Evolutionary conservation across 805 yeast species (phyloP).

Genomic region (Nakazawaea siamensis): DNA sequence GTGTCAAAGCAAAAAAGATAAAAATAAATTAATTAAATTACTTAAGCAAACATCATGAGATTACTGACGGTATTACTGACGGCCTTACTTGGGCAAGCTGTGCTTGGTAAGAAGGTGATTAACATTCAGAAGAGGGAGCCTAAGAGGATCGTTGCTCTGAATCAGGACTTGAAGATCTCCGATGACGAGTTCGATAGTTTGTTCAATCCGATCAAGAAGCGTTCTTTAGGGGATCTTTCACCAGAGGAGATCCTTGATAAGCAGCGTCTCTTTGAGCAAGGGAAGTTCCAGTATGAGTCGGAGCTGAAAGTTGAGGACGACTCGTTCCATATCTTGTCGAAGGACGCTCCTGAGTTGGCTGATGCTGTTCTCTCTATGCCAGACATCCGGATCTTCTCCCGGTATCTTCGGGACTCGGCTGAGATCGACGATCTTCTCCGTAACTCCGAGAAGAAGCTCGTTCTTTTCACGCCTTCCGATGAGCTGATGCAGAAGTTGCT

Average conservation of each 20-base stretch:
- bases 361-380: constrained; percentile 1
- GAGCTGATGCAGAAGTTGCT: constrained; percentile 43
- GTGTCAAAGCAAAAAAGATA: too few relatives aligned
- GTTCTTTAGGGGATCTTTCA: constrained; percentile 1
- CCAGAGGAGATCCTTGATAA: constrained; percentile 5
- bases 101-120: constrained; percentile 3
- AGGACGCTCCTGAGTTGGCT: constrained; percentile 1
- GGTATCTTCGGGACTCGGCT: background rate
- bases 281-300: background rate
- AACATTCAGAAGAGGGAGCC: constrained; percentile 8
- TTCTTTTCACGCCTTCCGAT: constrained; percentile 70
- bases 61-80: background rate
- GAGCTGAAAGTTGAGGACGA: background rate
- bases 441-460: constrained; percentile 14
- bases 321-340: constrained; percentile 1
- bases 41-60: background rate
- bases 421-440: background rate
- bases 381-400: background rate
- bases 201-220: constrained; percentile 7
- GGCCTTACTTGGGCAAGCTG: background rate
- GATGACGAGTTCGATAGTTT: constrained; percentile 5
- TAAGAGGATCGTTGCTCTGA: constrained; percentile 1
- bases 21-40: background rate
- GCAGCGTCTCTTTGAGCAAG: constrained; percentile 4
- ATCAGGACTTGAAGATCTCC: constrained; percentile 5